Base-by-base conservation (phyloP, 345 rosid genomes). In the Theobroma cacao region DNA sequence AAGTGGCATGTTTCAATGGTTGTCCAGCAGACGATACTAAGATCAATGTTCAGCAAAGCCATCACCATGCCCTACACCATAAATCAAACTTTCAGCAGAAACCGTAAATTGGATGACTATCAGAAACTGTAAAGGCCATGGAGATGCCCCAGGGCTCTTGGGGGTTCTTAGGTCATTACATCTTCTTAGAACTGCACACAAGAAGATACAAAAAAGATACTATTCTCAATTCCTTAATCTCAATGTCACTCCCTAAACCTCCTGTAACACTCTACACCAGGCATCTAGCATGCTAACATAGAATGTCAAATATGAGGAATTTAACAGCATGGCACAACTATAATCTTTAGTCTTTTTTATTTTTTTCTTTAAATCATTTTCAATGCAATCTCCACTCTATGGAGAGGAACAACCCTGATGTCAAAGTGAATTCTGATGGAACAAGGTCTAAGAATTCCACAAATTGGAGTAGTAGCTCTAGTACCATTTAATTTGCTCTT, bases 401-500 rank as follows among this genome's bases (percentile, higher is more conserved):
- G 58, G 20, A 74, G 34, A 50, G 26, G 38, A 59, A 52, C 38
- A 40, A 78, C 61, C 78, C 56, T 12, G 73, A 64, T 61, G 53
- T 58, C 58, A 82, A 41, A 75, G 34, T 0, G 65, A 55, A 76
- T 76, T 71, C 71, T 75, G 50, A 72, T 50, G 60, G 62, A 75
- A 76, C 66, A 81, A 77, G 31, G 72, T 52, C 80, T 72, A 55
- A 24, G 45, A 76, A 61, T 79, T 60, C 82, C 52, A 74, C 66
- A 67, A 45, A 58, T 74, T 68, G 58, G 34, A 78, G 78, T 66
- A 70, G 60, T 75, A 83, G 77, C 74, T 66, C 76, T 75, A 77
- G 47, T 80, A 68, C 79, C 82, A 75, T 66, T 64, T 61, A 81
- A 34, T 58, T 65, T 67, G 67, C 73, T 80, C 78, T 74, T 43